Conservation (phyloP, 2,329 filamentous ascomycete species). For the Cordyceps militaris region DNA sequence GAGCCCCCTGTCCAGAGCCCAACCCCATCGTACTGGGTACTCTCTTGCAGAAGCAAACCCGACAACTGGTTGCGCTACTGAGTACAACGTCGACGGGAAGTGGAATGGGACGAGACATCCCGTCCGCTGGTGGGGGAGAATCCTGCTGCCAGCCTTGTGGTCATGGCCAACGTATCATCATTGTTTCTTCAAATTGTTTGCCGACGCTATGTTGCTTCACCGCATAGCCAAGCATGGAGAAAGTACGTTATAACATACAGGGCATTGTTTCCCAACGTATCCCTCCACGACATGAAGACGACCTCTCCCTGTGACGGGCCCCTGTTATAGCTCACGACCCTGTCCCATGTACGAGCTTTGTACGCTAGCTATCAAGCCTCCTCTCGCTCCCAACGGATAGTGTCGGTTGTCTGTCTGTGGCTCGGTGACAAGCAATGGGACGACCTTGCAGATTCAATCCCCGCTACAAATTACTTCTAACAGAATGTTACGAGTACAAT, state of each 20-base stretch:
- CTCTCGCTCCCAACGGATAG: neutral
- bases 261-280: too few species aligned
- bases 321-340: conserved; percentile 8
- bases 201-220: neutral
- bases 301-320: neutral
- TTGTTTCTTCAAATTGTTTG: neutral
- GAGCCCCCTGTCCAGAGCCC: neutral
- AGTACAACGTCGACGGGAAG: conserved; percentile 2
- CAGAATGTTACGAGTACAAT: neutral
- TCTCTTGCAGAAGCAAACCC: neutral
- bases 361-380: neutral
- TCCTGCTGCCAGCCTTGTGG: neutral
- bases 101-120: conserved; percentile 2
- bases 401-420: neutral
- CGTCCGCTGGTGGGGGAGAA: neutral
- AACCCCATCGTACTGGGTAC: neutral
- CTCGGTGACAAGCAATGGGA: neutral
- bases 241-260: too few species aligned
- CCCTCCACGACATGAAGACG: too few species aligned
- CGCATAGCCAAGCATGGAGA: neutral
- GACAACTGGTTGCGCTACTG: neutral
- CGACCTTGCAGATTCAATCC: neutral
- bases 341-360: neutral
- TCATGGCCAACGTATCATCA: neutral
- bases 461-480: neutral